Evolutionary conservation across 208 protist genomes (phyloP).

Genomic region (Crithidia acanthocephali): DNA sequence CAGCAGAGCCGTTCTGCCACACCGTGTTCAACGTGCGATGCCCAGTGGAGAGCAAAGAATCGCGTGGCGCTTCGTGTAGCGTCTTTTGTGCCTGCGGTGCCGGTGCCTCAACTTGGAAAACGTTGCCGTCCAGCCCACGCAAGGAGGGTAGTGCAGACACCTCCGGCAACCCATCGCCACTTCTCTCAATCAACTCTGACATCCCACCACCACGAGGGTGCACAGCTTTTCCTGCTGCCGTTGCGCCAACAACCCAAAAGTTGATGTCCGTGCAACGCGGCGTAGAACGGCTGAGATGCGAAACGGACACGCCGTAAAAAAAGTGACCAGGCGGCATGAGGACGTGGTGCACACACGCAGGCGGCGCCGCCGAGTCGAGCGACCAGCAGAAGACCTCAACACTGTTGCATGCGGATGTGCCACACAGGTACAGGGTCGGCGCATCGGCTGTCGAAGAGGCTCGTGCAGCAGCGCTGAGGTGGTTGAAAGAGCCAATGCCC

Average conservation of each 20-base stretch:
- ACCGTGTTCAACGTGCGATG: constrained; percentile 19
- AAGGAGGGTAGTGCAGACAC: not conserved
- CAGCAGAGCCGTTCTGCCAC: constrained; percentile 10
- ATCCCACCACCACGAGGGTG: too few relatives aligned
- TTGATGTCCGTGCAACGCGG: not conserved
- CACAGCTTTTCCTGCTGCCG: too few relatives aligned
- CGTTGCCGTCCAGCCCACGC: constrained; percentile 19
- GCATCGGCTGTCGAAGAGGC: not conserved
- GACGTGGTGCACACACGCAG: constrained; percentile 34
- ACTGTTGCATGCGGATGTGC: constrained; percentile 11
- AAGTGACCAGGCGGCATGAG: constrained; percentile 15
- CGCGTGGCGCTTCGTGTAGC: not conserved
- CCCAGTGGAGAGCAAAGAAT: not conserved
- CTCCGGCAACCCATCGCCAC: not conserved
- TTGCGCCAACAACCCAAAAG: constrained; percentile 26
- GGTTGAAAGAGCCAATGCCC: constrained; percentile 23
- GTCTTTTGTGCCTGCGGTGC: not conserved
- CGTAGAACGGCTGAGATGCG: not conserved
- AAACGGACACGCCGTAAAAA: constrained; percentile 20
- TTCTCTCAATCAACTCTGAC: too few relatives aligned
- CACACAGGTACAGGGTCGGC: constrained; percentile 4
- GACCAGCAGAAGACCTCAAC: constrained; percentile 32
- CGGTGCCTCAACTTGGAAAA: constrained; percentile 13
- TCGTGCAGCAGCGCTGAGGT: constrained; percentile 6
- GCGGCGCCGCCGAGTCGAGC: not conserved